Evolutionary conservation across 2,329 filamentous ascomycete species (phyloP).

Genomic region (Beauveria asiatica): DNA sequence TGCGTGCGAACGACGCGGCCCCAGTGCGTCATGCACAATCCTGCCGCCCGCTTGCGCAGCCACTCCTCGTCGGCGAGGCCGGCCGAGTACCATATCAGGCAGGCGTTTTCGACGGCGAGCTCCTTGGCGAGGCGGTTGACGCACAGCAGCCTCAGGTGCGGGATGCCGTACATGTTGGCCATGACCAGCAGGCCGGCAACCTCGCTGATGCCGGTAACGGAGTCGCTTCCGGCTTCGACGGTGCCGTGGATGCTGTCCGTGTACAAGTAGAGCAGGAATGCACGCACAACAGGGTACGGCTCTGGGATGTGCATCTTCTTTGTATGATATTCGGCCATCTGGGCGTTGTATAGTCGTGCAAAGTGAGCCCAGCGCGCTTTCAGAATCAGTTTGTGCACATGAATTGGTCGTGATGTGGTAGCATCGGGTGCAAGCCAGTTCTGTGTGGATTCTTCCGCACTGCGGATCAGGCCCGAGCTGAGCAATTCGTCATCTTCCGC

Average conservation of each 20-base stretch:
- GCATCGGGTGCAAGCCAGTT: constrained; percentile 54
- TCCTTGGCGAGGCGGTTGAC: constrained; percentile 85
- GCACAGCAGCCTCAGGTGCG: constrained; percentile 80
- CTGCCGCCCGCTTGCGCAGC: constrained; percentile 79
- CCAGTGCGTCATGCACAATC: constrained; percentile 90
- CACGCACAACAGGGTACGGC: constrained; percentile 85
- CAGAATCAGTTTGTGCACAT: constrained; percentile 91
- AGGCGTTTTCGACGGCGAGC: constrained; percentile 88
- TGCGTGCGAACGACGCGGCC: constrained; percentile 84
- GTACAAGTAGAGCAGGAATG: constrained; percentile 94
- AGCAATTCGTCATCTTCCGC: constrained; percentile 59
- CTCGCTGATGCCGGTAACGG: constrained; percentile 71
- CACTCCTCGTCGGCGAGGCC: constrained; percentile 86
- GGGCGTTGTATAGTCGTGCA: constrained; percentile 77
- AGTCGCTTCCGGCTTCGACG: constrained; percentile 49
- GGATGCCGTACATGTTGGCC: constrained; percentile 97
- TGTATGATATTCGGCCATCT: constrained; percentile 96
- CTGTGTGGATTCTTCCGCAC: constrained; percentile 34
- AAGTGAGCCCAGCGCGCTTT: constrained; percentile 97
- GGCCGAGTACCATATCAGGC: constrained; percentile 92
- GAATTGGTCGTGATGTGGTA: constrained; percentile 71
- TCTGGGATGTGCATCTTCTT: constrained; percentile 98
- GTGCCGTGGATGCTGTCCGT: constrained; percentile 74
- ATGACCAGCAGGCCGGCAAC: constrained; percentile 93
- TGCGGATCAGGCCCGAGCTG: constrained; percentile 40